Evolutionary conservation across 2,329 filamentous ascomycete species (phyloP), one percentile per base, ranked within the genome.

Genomic region (Cladobotryum mycophilum): DNA sequence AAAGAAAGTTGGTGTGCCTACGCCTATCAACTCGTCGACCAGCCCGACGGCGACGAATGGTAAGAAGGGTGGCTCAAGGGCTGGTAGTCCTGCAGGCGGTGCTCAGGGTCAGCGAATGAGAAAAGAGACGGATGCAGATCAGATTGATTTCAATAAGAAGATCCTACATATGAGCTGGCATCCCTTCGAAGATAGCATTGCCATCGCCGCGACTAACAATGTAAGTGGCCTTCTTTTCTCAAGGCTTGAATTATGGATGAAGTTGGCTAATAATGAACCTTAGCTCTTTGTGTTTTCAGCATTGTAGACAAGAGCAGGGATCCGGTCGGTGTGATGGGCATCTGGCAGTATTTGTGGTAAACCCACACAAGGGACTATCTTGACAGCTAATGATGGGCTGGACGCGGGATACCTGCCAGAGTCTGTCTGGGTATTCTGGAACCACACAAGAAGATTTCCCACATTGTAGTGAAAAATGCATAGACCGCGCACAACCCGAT

Each of bases 131-230:
- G 93, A 99, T 70, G 93, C 93, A 52, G 92, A 99, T 70, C 92
- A 97, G 75, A 97, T 97, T 70, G 93, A 99, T 72, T 99, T 97
- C 73, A 97, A 97, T 80, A 99, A 97, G 82, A 99, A 99, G 82
- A 99, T 99, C 63, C 70, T 99, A 67, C 93, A 99, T 70, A 99
- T 99, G 93, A 97, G 92, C 74, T 99, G 93, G 93, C 93, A 99
- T 83, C 93, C 93, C 45, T 96, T 95, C 64, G 93, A 99, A 73
- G 92, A 99, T 74, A 97, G 92, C 75, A 99, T 99, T 73, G 93
- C 93, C 52, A 99, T 99, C 76, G 93, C 93, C 61, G 93, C 93
- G 54, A 99, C 93, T 58, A 99, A 99, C 79, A 99, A 99, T 73
- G 93, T 97, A 75, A 86, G 92, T 78, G 34, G 42, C 7, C 47